phyloP scores from a whole-genome alignment of 1,139 yeast species.

The Yamadazyma jaroonii region DNA sequence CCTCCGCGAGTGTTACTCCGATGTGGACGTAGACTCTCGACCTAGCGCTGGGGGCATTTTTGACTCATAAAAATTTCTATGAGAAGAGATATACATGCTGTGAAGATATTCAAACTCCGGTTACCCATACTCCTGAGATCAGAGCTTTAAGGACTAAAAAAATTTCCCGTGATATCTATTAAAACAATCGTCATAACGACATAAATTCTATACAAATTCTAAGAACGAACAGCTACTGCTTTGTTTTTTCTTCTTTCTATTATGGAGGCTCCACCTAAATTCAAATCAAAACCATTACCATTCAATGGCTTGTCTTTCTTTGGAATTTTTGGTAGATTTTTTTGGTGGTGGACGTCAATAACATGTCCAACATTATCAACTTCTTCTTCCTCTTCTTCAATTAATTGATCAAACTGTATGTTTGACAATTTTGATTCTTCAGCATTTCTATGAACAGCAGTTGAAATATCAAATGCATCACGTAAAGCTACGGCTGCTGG shows the following conservation, averaged over 20 bases:
- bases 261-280: constrained; percentile 76
- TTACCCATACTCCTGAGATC: no score
- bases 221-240: constrained; percentile 12
- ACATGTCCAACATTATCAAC: constrained; percentile 16
- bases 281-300: constrained; percentile 57
- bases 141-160: no score
- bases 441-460: constrained; percentile 91
- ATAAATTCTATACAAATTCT: constrained; percentile 1
- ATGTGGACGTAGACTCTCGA: no score
- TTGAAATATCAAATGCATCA: constrained; percentile 92
- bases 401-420: constrained; percentile 23
- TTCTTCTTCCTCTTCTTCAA: constrained; percentile 39
- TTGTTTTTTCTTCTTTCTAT: constrained; percentile 64
- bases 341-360: constrained; percentile 18
- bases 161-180: not conserved
- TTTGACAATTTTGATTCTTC: constrained; percentile 67
- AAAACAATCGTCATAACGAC: constrained; percentile 4
- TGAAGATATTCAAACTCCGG: no score
- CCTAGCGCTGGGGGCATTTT: no score
- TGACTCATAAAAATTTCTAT: no score
- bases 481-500: constrained; percentile 92
- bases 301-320: constrained; percentile 14
- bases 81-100: no score
- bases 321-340: constrained; percentile 7
- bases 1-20: no score